Conservation (phyloP, 306 rosid species). For the Castanopsis chinensis region DNA sequence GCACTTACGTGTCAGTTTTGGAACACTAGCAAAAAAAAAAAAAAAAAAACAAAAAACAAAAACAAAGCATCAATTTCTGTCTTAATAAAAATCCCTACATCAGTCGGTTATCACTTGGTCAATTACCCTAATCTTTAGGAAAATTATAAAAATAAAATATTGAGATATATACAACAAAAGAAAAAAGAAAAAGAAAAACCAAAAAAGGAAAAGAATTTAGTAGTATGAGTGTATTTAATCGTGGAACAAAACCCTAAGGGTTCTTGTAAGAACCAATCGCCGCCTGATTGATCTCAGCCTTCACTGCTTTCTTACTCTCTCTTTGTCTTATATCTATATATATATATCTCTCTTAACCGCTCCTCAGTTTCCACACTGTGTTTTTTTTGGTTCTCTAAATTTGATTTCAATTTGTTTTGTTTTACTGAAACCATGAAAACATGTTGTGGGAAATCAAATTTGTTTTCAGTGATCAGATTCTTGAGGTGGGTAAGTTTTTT, state of each 20-base stretch:
- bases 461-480: background rate
- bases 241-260: conserved; percentile 90
- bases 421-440: conserved; percentile 9
- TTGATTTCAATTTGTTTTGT: background rate
- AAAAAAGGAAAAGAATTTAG: background rate
- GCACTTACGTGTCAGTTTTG: conserved; percentile 22
- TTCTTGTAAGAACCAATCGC: conserved; percentile 72
- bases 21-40: background rate
- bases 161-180: conserved; percentile 21
- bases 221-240: conserved; percentile 60
- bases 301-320: conserved; percentile 3
- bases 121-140: conserved; percentile 44
- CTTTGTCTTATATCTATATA: background rate
- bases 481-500: background rate
- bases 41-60: background rate
- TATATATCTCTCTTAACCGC: conserved; percentile 13
- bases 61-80: background rate
- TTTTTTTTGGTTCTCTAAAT: background rate
- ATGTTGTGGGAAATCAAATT: background rate
- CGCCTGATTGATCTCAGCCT: conserved; percentile 61
- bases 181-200: background rate
- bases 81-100: background rate
- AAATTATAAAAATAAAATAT: conserved; percentile 6
- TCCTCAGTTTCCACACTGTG: conserved; percentile 9
- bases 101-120: conserved; percentile 58